These are phyloP conservation scores for Lentinula raphanica DNA, from an alignment of 768 basidiomycete species.

Conservation along the genomic window DNA sequence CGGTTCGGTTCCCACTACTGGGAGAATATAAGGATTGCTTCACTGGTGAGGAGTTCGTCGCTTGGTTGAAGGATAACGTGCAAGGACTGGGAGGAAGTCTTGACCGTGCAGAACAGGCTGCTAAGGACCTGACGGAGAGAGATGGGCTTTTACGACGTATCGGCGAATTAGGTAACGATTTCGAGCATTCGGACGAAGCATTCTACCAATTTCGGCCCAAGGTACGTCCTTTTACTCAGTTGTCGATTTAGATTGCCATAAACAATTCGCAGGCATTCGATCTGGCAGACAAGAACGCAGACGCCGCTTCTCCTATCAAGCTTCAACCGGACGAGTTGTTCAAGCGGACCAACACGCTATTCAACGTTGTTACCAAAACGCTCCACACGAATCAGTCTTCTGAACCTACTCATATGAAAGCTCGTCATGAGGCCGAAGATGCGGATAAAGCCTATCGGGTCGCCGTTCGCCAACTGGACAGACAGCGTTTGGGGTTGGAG, in stretches of 20 bases:
- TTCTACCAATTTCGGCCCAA: slow-evolving; percentile 83
- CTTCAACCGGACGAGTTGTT: slow-evolving; percentile 46
- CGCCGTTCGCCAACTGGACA: slow-evolving; percentile 76
- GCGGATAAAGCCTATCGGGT: slow-evolving; percentile 78
- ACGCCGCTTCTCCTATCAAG: slow-evolving; percentile 17
- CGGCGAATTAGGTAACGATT: slow-evolving; percentile 79
- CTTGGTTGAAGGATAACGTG: slow-evolving; percentile 77
- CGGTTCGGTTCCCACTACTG: slow-evolving; percentile 71
- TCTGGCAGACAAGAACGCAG: slow-evolving; percentile 33
- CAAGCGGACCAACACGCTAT: slow-evolving; percentile 65
- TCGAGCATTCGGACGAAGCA: slow-evolving; percentile 72
- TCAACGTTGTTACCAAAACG: slow-evolving; percentile 70
- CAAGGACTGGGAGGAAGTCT: slow-evolving; percentile 72
- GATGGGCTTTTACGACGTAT: slow-evolving; percentile 63
- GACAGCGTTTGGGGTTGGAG: slow-evolving; percentile 81
- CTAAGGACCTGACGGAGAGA: slow-evolving; percentile 55
- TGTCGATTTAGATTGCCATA: background rate
- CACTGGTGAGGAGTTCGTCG: slow-evolving; percentile 83
- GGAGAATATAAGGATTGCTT: slow-evolving; percentile 87
- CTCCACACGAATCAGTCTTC: slow-evolving; percentile 42
- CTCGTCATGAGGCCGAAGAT: slow-evolving; percentile 72
- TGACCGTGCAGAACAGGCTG: slow-evolving; percentile 75
- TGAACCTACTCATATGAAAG: slow-evolving; percentile 66
- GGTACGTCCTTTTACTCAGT: slow-evolving; percentile 32
- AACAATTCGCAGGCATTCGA: slow-evolving; percentile 49